Evolutionary conservation across 306 rosid species (phyloP).

Genomic region (Ormosia semicastrata): DNA sequence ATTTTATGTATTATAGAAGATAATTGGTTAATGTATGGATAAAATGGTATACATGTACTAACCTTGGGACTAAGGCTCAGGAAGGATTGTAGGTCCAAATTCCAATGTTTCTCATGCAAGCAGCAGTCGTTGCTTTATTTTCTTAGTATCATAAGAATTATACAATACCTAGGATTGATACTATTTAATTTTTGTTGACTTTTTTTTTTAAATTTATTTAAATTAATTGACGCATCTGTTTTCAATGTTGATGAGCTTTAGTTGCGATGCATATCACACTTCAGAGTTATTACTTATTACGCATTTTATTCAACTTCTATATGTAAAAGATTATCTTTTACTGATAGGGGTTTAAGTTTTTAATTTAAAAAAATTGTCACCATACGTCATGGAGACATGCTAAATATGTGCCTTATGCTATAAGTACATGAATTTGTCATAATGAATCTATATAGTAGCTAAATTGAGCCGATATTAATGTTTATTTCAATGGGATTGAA

Average conservation of each 20-base stretch:
- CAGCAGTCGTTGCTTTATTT: background rate
- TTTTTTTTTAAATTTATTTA: background rate
- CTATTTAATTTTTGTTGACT: background rate
- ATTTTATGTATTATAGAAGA: constrained; percentile 1
- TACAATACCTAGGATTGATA: background rate
- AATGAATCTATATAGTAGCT: background rate
- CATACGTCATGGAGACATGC: background rate
- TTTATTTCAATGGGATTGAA: constrained; percentile 4
- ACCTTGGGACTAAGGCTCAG: background rate
- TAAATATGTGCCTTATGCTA: background rate
- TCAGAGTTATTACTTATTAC: background rate
- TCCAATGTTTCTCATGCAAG: background rate
- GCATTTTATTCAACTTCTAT: background rate
- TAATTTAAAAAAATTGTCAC: background rate
- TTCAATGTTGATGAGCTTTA: background rate
- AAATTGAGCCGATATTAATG: constrained; percentile 3
- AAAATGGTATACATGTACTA: background rate
- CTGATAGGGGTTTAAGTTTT: background rate
- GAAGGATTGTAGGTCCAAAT: background rate
- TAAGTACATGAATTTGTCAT: background rate
- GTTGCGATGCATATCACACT: background rate
- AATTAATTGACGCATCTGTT: background rate
- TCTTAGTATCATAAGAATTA: background rate
- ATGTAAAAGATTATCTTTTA: background rate
- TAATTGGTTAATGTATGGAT: constrained; percentile 1